A percentile compares a stretch with the other conserved stretches of the same genome.
Conservation (phyloP, 495 filamentous ascomycete species). For the Penicillium tannophilum region DNA sequence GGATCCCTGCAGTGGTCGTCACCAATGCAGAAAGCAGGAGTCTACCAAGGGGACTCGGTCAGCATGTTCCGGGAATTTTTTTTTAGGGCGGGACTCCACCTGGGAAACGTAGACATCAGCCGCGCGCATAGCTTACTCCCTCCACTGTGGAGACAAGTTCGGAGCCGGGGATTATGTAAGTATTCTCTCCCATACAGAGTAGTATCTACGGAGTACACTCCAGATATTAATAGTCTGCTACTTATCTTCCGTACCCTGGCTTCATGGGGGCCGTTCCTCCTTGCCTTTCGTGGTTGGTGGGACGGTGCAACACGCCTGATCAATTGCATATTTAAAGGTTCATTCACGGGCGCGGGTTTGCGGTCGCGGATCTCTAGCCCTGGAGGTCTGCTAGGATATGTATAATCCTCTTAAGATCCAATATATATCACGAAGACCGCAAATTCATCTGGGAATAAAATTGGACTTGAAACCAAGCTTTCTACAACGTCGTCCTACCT, state of each 20-base stretch:
- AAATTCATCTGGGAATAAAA: neutral
- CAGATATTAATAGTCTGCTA: neutral
- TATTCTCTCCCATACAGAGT: too few relatives aligned
- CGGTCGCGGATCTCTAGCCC: neutral
- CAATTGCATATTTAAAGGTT: neutral
- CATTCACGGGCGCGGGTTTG: neutral
- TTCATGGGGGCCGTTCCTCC: neutral
- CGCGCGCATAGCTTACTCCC: constrained; percentile 27
- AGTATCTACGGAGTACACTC: too few relatives aligned
- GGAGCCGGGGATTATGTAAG: constrained; percentile 8
- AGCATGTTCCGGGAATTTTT: constrained; percentile 5
- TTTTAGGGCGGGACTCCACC: constrained; percentile 10
- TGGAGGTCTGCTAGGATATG: neutral
- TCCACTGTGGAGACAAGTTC: constrained; percentile 26
- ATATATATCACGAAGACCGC: neutral
- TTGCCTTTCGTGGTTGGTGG: neutral
- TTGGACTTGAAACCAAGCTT: neutral
- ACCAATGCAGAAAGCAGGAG: neutral
- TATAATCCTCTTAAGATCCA: neutral
- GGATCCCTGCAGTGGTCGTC: constrained; percentile 14
- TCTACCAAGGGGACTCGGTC: constrained; percentile 1
- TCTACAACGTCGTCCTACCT: neutral
- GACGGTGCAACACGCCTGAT: constrained; percentile 8
- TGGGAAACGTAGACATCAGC: constrained; percentile 21
- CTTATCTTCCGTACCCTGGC: neutral